Evolutionary conservation across 1,139 yeast species (phyloP), one percentile per base, ranked within the genome.

Genomic region (Kurtzmaniella quercitrusa): DNA sequence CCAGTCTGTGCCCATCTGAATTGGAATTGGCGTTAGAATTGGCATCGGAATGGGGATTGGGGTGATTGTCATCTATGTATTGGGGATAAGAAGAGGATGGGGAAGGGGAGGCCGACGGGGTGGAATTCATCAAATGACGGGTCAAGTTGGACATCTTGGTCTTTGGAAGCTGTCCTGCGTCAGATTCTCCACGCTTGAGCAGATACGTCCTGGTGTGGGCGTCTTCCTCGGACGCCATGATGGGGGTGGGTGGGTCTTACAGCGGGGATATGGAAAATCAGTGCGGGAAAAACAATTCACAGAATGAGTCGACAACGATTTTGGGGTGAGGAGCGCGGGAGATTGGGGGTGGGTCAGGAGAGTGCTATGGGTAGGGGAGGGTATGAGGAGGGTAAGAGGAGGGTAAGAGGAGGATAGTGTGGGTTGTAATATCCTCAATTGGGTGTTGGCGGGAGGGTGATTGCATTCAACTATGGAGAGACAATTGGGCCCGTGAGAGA

Each of bases 71-170:
- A 37, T 37, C 39, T 23, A 34, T 23, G 36, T 36, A 41, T 38
- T 23, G 29, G 11, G 34, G 25, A 25, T 10, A 15, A 16, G 41
- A 23, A 38, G 49, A 24, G 42, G 38, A 19, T 34, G 42, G 19
- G 12, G 38, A 48, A 7, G 18, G 41, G 33, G n/a, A 31, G 29
- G 41, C 38, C 45, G 56, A 42, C 37, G 15, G 31, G 12, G 31
- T 27, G 14, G 54, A 48, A 14, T 63, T 58, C 51, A 66, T 55
- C 46, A 68, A 58, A 46, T 66, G 70, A 46, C 61, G 67, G 41
- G 77, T 71, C 44, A 71, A 56, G 51, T 71, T 71, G 34, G 76
- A 70, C 29, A 66, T 58, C 41, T 58, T 57, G 34, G 57, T 27
- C 44, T 51, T 39, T 41, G 23, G 39, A 37, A 47, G 37, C 25